These are phyloP conservation scores for Amylostereum areolatum DNA, from an alignment of 1,284 basidiomycete species.

Conservation along the genomic window DNA sequence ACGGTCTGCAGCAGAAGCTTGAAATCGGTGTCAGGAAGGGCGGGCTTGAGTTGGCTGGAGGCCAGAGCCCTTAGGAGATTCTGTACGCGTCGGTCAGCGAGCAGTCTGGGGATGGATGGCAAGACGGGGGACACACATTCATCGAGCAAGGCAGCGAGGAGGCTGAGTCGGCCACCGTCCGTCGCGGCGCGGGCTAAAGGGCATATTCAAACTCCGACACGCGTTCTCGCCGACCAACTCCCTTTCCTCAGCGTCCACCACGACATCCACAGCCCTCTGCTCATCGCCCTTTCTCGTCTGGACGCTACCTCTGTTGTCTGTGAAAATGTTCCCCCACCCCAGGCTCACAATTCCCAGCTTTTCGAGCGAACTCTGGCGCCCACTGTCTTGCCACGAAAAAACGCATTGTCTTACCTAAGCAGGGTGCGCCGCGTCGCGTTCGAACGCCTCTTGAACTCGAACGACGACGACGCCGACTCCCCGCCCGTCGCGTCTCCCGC, in stretches of 20 bases:
- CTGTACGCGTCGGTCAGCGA: slow-evolving; percentile 28
- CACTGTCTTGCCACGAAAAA: too few species aligned
- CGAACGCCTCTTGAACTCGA: too few species aligned
- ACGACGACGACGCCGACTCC: too few species aligned
- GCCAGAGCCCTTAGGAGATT: slow-evolving; percentile 76
- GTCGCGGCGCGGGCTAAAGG: slow-evolving; percentile 20
- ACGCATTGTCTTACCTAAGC: too few species aligned
- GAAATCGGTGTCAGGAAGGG: slow-evolving; percentile 54
- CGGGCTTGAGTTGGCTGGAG: slow-evolving; percentile 52
- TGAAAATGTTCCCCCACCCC: too few species aligned
- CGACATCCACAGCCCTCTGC: slow-evolving; percentile 13
- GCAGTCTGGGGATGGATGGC: slow-evolving; percentile 20
- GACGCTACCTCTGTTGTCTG: too few species aligned
- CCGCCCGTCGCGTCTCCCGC: too few species aligned
- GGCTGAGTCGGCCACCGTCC: neutral
- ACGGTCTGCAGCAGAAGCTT: slow-evolving; percentile 66
- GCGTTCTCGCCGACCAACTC: neutral
- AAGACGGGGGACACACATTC: slow-evolving; percentile 32
- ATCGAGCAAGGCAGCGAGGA: slow-evolving; percentile 19
- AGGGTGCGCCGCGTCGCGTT: too few species aligned
- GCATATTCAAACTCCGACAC: slow-evolving; percentile 29
- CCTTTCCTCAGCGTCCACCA: slow-evolving; percentile 9
- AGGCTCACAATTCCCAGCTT: too few species aligned
- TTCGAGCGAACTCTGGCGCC: too few species aligned
- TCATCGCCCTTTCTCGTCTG: neutral